These are phyloP conservation scores for Cenchrus purpureus DNA, from an alignment of 176 grass and related monocot species.

Conservation along the genomic window DNA sequence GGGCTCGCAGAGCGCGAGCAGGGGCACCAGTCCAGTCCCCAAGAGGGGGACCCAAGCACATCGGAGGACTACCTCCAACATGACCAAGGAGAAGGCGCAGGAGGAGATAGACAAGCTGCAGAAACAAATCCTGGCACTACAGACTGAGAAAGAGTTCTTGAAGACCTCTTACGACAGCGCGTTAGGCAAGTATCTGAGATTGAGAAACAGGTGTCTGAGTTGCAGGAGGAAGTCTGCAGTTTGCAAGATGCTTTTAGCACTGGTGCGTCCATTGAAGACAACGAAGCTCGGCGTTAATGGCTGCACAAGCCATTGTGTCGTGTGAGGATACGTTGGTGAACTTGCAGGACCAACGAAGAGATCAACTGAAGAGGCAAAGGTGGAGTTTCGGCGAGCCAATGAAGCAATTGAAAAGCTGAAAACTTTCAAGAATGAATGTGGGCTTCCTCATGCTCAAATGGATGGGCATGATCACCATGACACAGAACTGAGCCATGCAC, in stretches of 20 bases:
- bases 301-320: slow-evolving; percentile 74
- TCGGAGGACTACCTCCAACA: slow-evolving; percentile 52
- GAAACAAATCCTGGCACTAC: slow-evolving; percentile 74
- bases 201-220: slow-evolving; percentile 63
- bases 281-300: slow-evolving; percentile 91
- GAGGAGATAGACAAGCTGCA: slow-evolving; percentile 84
- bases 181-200: slow-evolving; percentile 73
- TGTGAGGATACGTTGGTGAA: slow-evolving; percentile 78
- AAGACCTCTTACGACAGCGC: slow-evolving; percentile 74
- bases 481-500: slow-evolving; percentile 13
- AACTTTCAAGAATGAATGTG: slow-evolving; percentile 55
- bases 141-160: slow-evolving; percentile 82
- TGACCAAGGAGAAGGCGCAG: slow-evolving; percentile 73
- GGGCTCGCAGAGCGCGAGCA: slow-evolving; percentile 37
- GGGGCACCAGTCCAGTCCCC: slow-evolving; percentile 27
- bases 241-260: slow-evolving; percentile 80
- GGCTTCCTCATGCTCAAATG: slow-evolving; percentile 27
- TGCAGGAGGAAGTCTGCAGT: slow-evolving; percentile 75
- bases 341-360: slow-evolving; percentile 66
- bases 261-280: slow-evolving; percentile 72
- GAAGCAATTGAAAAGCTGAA: slow-evolving; percentile 71
- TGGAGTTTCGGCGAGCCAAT: slow-evolving; percentile 58
- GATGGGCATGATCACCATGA: slow-evolving; percentile 36
- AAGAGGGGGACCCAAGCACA: slow-evolving; percentile 52
- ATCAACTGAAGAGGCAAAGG: slow-evolving; percentile 56